These are phyloP conservation scores for Deinandra increscens DNA, from an alignment of 129 eudicot species.

Conservation along the genomic window DNA sequence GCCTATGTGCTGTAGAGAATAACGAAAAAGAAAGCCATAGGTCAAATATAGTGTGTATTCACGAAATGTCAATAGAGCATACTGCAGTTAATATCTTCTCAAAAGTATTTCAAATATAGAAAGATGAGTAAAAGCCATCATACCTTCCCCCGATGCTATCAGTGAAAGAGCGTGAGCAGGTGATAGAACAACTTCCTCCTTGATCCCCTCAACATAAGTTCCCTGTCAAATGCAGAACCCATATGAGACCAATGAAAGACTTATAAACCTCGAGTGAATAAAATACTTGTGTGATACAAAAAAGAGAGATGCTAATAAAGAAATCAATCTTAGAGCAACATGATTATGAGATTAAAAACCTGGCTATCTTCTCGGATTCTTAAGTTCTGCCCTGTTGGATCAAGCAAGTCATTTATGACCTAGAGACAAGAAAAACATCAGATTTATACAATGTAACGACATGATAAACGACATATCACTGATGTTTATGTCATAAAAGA, in stretches of 20 bases:
- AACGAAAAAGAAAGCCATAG: neutral
- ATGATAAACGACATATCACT: neutral
- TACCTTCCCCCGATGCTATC: constrained; percentile 93
- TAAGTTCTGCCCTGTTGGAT: constrained; percentile 88
- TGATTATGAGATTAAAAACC: constrained; percentile 39
- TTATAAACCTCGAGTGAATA: neutral
- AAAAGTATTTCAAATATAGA: neutral
- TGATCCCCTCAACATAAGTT: constrained; percentile 82
- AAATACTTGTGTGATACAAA: constrained; percentile 8
- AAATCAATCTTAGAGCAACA: constrained; percentile 16
- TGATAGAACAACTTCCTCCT: constrained; percentile 88
- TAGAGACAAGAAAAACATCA: constrained; percentile 21
- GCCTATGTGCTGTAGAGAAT: constrained; percentile 68
- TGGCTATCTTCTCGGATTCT: constrained; percentile 84
- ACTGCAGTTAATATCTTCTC: neutral
- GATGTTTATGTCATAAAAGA: neutral
- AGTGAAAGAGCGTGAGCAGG: constrained; percentile 85
- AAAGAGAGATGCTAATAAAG: neutral
- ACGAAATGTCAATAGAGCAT: constrained; percentile 6
- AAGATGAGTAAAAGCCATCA: neutral
- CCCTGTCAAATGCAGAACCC: constrained; percentile 46
- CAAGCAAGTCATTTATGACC: constrained; percentile 92
- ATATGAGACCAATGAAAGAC: constrained; percentile 9
- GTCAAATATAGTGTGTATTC: neutral
- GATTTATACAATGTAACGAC: constrained; percentile 13